A percentile compares a stretch with the other conserved stretches of the same genome.
These are phyloP conservation scores for Linnemannia hyalina DNA, from an alignment of 192 early-diverging fungal genomes.

Conservation along the genomic window DNA sequence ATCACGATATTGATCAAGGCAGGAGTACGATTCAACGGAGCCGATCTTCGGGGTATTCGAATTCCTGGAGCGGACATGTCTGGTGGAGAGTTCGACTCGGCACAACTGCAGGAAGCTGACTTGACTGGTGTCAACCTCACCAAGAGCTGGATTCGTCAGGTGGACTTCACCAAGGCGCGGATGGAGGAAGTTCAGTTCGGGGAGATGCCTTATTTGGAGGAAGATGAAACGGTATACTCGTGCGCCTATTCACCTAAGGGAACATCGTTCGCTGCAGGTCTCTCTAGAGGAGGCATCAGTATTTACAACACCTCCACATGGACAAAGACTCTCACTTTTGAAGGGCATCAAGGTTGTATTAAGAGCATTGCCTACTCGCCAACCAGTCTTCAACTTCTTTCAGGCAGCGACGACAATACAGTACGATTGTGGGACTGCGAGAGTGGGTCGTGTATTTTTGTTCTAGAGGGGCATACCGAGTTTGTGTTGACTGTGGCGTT, in stretches of 20 bases:
- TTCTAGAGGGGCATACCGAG: neutral
- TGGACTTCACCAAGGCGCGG: neutral
- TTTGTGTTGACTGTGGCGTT: neutral
- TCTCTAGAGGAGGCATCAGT: neutral
- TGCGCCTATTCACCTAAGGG: slow-evolving; percentile 7
- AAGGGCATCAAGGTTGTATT: neutral
- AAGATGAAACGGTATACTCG: neutral
- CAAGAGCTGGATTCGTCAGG: slow-evolving; percentile 5
- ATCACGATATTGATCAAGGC: slow-evolving; percentile 18
- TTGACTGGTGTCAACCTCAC: neutral
- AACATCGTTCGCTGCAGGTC: neutral
- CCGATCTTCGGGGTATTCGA: slow-evolving; percentile 7
- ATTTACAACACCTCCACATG: neutral
- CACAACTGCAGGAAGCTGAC: slow-evolving; percentile 5
- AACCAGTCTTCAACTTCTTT: neutral
- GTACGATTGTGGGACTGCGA: slow-evolving; percentile 3
- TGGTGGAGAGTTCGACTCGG: slow-evolving; percentile 14
- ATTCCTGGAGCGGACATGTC: slow-evolving; percentile 18
- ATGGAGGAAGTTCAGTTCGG: slow-evolving; percentile 9
- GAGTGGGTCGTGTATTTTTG: neutral
- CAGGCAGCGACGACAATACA: neutral
- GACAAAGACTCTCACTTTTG: neutral
- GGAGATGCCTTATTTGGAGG: neutral
- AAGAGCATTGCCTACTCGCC: neutral
- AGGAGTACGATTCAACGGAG: slow-evolving; percentile 10